Base-by-base conservation (phyloP, 768 basidiomycete genomes). In the Coprinopsis marcescibilis region DNA sequence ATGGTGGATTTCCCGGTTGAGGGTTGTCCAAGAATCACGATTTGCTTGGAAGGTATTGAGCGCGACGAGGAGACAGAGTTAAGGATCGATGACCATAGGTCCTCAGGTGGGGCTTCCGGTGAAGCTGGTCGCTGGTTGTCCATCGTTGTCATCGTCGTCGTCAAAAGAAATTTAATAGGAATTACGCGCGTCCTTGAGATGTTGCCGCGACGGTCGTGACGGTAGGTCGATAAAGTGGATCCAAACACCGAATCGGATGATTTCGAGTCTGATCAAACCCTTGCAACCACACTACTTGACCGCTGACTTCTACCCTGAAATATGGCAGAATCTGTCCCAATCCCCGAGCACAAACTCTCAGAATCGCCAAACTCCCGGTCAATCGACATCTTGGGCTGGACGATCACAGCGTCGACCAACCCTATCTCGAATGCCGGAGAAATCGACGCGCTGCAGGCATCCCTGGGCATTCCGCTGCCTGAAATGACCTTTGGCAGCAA, bases 401-500 rank as follows among this genome's bases (percentile, higher is more conserved):
- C 57, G 20, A 79, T 94, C 56, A 78, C 81, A 3, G 76, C 84
- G 0, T 73, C 75, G 8, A 89, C 86, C 19, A 77, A 80, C 53
- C 78, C 89, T 7, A 94, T 93, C 58, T 87, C 89, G 19, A 84
- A 83, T 58, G 84, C 90, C 1, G 61, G 68, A 36, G 82, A 91
- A 55, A 81, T 79, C 51, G 87, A 94, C 59, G 71, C 71, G 0
- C 65, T 90, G 37, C 83, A 87, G 42, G 66, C 76, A 4, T 54
- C 64, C 0, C 68, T 89, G 3, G 81, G 83, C 2, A 72, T 98
- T 20, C 89, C 95, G 0, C 65, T 95, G 1, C 96, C 96, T 2
- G 96, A 99, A 62, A 98, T 98, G 91, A 92, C 89, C 0, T 98
- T 97, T 57, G 93, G 92, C 4, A 80, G 77, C 63, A 98, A 98